Evolutionary conservation across 1,139 yeast species (phyloP), one percentile per base, ranked within the genome.

Genomic region (Geotrichum armillariae): DNA sequence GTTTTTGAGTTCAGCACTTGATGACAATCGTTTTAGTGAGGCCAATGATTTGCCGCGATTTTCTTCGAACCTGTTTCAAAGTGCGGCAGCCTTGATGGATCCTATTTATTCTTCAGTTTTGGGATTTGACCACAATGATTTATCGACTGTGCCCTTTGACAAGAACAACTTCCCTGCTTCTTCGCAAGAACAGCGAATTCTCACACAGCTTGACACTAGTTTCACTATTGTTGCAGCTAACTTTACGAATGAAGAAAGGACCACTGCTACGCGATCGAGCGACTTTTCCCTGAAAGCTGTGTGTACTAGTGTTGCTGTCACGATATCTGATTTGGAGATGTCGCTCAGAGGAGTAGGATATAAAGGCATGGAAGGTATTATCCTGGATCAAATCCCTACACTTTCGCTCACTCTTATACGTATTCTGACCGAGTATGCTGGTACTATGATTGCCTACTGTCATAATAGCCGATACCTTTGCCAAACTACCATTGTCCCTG

Each of bases 281-380:
- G 40, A 39, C 22, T 46, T 33, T 32, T 45, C 47, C 4, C 18
- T 45, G 9, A 37, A 23, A 12, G 37, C 42, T 5, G 14, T 45
- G 11, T 45, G 47, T 14, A 18, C 35, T 17, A 32, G 39, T 8
- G 35, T 46, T 3, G 52, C 46, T 16, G 49, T 49, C 2, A 78
- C 88, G 0, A 78, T 87, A 25, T 79, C 80, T 52, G 77, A 87
- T 0, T 64, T 77, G 12, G 96, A 88, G 60, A 82, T 86, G 11
- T 71, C 85, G 0, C 66, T 85, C 20, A 73, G 96, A 53, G 94
- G 94, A 0, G 63, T 67, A 2, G 55, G 69, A 3, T 66, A 76
- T 8, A 56, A 61, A 12, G 67, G 68, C 42, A 56, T 63, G 38
- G 66, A 67, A 1, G 71, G 73, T 0, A 59, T 82, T 17, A 64